A percentile compares a stretch with the other conserved stretches of the same genome.
These are phyloP conservation scores for Macroventuria anomochaeta DNA, from an alignment of 2,329 filamentous ascomycete genomes.

Conservation along the genomic window DNA sequence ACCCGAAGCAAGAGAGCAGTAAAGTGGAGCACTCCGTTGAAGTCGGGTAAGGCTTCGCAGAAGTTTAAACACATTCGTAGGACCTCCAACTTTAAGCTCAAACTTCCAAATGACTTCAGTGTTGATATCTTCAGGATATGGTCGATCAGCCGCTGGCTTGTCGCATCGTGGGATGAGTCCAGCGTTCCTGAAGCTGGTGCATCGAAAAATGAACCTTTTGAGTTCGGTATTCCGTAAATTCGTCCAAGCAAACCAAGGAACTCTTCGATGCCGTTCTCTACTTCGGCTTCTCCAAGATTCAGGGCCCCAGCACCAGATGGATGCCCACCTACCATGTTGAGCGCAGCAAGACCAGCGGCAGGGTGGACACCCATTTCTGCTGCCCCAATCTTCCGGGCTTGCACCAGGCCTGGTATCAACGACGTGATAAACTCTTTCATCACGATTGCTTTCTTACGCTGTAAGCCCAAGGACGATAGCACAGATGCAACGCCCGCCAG, in stretches of 20 bases:
- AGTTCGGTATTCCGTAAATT: constrained; percentile 52
- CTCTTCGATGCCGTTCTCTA: constrained; percentile 50
- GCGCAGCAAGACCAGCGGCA: constrained; percentile 79
- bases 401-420: constrained; percentile 82
- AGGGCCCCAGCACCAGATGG: constrained; percentile 83
- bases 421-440: constrained; percentile 84
- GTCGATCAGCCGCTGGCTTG: constrained; percentile 51
- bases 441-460: constrained; percentile 90
- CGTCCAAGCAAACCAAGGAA: constrained; percentile 51
- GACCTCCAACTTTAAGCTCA: constrained; percentile 82
- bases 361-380: constrained; percentile 97
- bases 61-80: constrained; percentile 90
- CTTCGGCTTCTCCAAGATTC: constrained; percentile 54
- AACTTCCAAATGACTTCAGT: constrained; percentile 72
- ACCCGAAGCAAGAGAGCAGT: constrained; percentile 84
- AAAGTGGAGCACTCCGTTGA: constrained; percentile 85
- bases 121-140: constrained; percentile 65
- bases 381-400: constrained; percentile 89
- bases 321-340: constrained; percentile 57
- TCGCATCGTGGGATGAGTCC: constrained; percentile 17
- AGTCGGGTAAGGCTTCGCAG: constrained; percentile 91
- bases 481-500: constrained; percentile 87
- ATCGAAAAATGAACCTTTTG: constrained; percentile 29
- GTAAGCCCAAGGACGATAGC: constrained; percentile 77
- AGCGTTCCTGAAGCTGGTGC: constrained; percentile 10